phyloP scores from a whole-genome alignment of 2,329 filamentous ascomycete species.

The Fusarium dimerum region DNA sequence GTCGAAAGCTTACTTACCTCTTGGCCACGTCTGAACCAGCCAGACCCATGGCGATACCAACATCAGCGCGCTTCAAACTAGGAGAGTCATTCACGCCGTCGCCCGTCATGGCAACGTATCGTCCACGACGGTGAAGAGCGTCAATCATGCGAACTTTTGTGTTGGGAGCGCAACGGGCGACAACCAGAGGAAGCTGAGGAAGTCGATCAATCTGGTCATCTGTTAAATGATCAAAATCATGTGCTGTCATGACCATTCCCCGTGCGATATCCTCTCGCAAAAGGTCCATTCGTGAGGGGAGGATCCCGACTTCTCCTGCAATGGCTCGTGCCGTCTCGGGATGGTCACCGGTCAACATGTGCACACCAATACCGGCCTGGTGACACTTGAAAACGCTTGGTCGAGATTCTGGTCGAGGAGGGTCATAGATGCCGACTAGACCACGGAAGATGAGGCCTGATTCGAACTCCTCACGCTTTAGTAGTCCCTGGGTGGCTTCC shows the following conservation, averaged over 20 bases:
- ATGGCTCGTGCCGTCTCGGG: constrained; percentile 62
- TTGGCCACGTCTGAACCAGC: constrained; percentile 71
- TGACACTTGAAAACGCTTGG: constrained; percentile 56
- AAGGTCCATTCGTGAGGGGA: constrained; percentile 40
- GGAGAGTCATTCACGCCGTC: constrained; percentile 72
- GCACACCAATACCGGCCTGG: constrained; percentile 59
- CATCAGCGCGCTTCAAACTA: constrained; percentile 65
- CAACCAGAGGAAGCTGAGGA: constrained; percentile 64
- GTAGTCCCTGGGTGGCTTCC: constrained; percentile 14
- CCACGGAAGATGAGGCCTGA: constrained; percentile 62
- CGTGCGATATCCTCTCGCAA: constrained; percentile 53
- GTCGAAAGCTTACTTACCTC: constrained; percentile 38
- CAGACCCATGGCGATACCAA: constrained; percentile 69
- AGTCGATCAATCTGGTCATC: constrained; percentile 64
- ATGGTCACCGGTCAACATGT: constrained; percentile 68
- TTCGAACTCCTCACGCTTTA: constrained; percentile 40
- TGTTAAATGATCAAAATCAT: constrained; percentile 63
- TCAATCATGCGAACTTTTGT: constrained; percentile 77
- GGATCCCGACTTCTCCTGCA: constrained; percentile 60
- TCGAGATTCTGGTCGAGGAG: constrained; percentile 63
- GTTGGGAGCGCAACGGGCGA: constrained; percentile 69
- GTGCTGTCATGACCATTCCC: constrained; percentile 62
- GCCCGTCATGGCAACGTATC: constrained; percentile 69
- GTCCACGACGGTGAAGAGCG: constrained; percentile 64
- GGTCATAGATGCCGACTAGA: constrained; percentile 68